phyloP scores from a whole-genome alignment of 1,284 basidiomycete species.

The Sporisorium sorghi region DNA sequence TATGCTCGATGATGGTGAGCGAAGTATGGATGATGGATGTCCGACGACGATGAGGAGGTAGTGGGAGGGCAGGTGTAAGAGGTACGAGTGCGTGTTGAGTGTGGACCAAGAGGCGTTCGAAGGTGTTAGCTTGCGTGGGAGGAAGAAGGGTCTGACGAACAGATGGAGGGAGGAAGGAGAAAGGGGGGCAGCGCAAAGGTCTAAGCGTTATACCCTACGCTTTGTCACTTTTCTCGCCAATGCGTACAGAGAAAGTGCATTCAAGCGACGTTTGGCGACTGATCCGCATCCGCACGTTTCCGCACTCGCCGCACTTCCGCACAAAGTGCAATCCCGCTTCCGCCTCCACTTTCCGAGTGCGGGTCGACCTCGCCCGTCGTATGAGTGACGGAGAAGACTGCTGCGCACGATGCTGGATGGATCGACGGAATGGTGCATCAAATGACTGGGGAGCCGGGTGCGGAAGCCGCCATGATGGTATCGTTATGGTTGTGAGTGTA shows the following conservation, averaged over 20 bases:
- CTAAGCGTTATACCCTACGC: slow-evolving; percentile 8
- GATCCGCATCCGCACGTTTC: slow-evolving; percentile 10
- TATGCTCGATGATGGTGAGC: background rate
- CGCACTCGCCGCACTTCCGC: background rate
- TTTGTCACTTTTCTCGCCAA: background rate
- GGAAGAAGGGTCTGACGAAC: background rate
- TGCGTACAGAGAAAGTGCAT: background rate
- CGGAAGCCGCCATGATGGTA: no score
- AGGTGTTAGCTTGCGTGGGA: no score
- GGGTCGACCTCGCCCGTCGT: background rate
- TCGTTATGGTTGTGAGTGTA: no score
- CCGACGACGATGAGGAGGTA: no score
- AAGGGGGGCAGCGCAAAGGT: background rate
- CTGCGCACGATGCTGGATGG: background rate
- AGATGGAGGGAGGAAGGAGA: background rate
- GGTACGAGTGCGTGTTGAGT: no score
- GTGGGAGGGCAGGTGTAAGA: no score
- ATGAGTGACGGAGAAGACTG: background rate
- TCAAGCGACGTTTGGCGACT: background rate
- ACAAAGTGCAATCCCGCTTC: background rate
- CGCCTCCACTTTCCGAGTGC: background rate
- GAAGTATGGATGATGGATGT: no score
- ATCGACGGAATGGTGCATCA: background rate
- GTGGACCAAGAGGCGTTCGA: no score
- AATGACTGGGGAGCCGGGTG: background rate